Evolutionary conservation across 169 alveolate genomes (phyloP), one percentile per base, ranked within the genome.

Genomic region (Plasmodium cynomolgi): DNA sequence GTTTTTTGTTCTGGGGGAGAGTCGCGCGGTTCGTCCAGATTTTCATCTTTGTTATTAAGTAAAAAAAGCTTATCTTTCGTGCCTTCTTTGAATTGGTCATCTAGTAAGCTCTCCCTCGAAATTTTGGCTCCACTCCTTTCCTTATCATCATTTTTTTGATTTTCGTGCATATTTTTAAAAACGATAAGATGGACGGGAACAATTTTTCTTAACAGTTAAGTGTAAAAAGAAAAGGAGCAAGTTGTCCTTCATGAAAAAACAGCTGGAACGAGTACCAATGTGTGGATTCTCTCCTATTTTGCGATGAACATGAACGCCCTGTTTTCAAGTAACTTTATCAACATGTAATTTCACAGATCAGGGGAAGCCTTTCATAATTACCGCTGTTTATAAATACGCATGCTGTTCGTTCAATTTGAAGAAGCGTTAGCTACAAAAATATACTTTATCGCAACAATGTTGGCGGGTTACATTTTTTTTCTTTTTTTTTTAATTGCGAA

Each of bases 41-140:
- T n/a, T 81, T 81, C 41, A 34, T 90, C 84, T n/a, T 77, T 31
- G 37, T 26, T 79, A 26, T 68, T 90, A 81, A 37, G 44, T 20
- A 90, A 41, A 41, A 90, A 58, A 44, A 90, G 73, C 34, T 68
- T 90, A 90, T 81, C 74, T 44, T 81, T 62, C 17, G 31, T 1
- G 34, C 47, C 83, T 54, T 50, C 84, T 62, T 58, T 39, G 80
- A 90, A 90, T 54, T 90, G 91, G 50, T 90, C 94, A 33, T 90
- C 94, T 81, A 90, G 83, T 90, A 90, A 90, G 37, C 91, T 90
- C 37, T 31, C 94, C 83, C 91, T 81, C 54, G 73, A 9, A 13
- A 74, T 7, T 71, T 41, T 81, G 11, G 41, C n/a, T 39, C 33
- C 62, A 47, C 58, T 29, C 29, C 50, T 37, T 90, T 62, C 77